Conservation (phyloP, 2,329 filamentous ascomycete species). For the Pezicula rhizophila region DNA sequence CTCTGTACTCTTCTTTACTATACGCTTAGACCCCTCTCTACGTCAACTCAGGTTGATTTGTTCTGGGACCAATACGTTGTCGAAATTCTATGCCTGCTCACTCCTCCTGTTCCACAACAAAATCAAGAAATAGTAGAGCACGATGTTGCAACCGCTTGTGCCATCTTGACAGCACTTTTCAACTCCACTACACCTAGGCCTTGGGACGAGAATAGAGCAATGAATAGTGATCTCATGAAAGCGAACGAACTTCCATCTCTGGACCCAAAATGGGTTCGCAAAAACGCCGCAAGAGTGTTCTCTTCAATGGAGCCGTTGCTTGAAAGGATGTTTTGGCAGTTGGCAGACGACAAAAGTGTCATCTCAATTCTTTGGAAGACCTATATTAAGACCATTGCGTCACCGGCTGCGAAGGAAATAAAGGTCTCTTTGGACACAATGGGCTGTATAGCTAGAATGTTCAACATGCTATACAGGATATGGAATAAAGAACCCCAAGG, state of each 20-base stretch:
- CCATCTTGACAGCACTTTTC: constrained; percentile 69
- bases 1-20: constrained; percentile 83
- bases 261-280: constrained; percentile 82
- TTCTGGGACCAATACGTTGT: constrained; percentile 75
- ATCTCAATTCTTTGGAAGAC: constrained; percentile 52
- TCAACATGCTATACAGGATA: constrained; percentile 62
- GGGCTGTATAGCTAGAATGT: constrained; percentile 66
- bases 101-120: constrained; percentile 27
- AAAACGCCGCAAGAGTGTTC: constrained; percentile 61
- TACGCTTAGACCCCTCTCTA: constrained; percentile 64
- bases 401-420: constrained; percentile 77
- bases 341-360: constrained; percentile 54
- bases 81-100: constrained; percentile 54
- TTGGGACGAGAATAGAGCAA: constrained; percentile 71
- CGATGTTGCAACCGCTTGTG: constrained; percentile 52
- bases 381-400: constrained; percentile 56
- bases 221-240: constrained; percentile 44
- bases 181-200: constrained; percentile 47
- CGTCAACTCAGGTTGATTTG: constrained; percentile 59
- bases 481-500: constrained; percentile 52
- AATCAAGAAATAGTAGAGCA: constrained; percentile 36
- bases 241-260: constrained; percentile 76
- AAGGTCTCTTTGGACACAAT: constrained; percentile 81
- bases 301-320: constrained; percentile 53
- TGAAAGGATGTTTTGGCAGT: constrained; percentile 52